These are phyloP conservation scores for Orbilia ellipsospora DNA, from an alignment of 2,329 filamentous ascomycete genomes.

Conservation along the genomic window DNA sequence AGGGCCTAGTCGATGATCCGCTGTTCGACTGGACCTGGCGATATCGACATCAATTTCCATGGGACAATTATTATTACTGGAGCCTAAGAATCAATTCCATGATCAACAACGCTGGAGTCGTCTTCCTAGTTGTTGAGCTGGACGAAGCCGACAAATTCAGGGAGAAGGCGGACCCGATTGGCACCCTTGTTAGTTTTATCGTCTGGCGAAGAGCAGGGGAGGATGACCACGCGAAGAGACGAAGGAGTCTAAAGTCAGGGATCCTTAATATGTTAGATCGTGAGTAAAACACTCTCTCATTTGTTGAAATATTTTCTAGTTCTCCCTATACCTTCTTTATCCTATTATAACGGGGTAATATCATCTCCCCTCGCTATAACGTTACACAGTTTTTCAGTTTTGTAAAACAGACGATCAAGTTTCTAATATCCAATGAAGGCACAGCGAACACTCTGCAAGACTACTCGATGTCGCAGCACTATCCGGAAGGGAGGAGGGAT, in stretches of 20 bases:
- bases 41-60: slow-evolving; percentile 51
- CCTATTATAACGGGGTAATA: not conserved
- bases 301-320: not conserved
- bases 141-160: slow-evolving; percentile 47
- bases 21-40: slow-evolving; percentile 54
- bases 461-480: slow-evolving; percentile 51
- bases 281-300: slow-evolving; percentile 24
- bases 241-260: slow-evolving; percentile 41
- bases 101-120: slow-evolving; percentile 50
- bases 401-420: not conserved
- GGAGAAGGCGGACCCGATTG: slow-evolving; percentile 38
- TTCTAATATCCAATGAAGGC: slow-evolving; percentile 46
- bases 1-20: slow-evolving; percentile 50
- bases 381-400: not conserved
- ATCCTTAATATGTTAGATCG: slow-evolving; percentile 51
- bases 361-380: not conserved
- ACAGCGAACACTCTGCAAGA: slow-evolving; percentile 51
- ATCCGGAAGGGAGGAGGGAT: slow-evolving; percentile 47
- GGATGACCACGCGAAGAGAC: slow-evolving; percentile 44
- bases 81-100: slow-evolving; percentile 48
- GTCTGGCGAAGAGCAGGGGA: slow-evolving; percentile 47
- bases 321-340: slow-evolving; percentile 15
- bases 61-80: slow-evolving; percentile 55
- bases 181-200: slow-evolving; percentile 49
- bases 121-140: slow-evolving; percentile 48